Evolutionary conservation across 371 early-diverging fungal genomes (phyloP).

Genomic region (Mortierella sp.): DNA sequence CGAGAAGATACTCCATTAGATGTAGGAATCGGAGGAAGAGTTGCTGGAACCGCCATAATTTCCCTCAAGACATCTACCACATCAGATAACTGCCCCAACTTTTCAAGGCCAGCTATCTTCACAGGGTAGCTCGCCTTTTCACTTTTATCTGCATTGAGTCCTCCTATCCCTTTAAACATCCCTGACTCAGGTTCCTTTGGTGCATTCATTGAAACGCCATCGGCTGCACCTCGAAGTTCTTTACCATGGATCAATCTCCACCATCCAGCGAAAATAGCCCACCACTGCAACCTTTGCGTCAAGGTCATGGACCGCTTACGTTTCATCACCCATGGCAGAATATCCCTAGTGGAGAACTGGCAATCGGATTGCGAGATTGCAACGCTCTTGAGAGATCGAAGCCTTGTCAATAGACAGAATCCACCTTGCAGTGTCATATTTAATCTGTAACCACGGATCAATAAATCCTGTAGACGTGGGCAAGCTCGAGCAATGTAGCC

Average conservation of each 20-base stretch:
- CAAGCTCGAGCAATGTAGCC: conserved; percentile 38
- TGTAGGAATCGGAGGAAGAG: background rate
- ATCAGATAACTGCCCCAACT: conserved; percentile 19
- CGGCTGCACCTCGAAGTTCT: conserved; percentile 6
- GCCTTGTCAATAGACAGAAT: conserved; percentile 26
- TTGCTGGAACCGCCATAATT: background rate
- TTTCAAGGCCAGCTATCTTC: background rate
- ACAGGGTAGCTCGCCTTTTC: background rate
- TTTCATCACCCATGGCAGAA: conserved; percentile 36
- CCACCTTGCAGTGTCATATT: conserved; percentile 33
- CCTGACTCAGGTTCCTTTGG: background rate
- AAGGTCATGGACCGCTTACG: background rate
- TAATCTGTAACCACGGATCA: conserved; percentile 22
- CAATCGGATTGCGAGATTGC: conserved; percentile 20
- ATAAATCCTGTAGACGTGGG: conserved; percentile 19
- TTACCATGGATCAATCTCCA: conserved; percentile 16
- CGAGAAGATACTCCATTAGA: background rate
- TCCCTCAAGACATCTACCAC: conserved; percentile 24
- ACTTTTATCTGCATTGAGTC: background rate
- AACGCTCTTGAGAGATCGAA: conserved; percentile 18
- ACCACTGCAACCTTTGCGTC: conserved; percentile 15
- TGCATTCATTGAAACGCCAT: background rate
- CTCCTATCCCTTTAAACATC: background rate
- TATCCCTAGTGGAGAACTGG: conserved; percentile 24
- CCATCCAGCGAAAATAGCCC: conserved; percentile 21